Percentiles rank a stretch among this genome's conserved stretches.
Evolutionary conservation across 768 basidiomycete species (phyloP).

Genomic region (Mycena epipterygia): DNA sequence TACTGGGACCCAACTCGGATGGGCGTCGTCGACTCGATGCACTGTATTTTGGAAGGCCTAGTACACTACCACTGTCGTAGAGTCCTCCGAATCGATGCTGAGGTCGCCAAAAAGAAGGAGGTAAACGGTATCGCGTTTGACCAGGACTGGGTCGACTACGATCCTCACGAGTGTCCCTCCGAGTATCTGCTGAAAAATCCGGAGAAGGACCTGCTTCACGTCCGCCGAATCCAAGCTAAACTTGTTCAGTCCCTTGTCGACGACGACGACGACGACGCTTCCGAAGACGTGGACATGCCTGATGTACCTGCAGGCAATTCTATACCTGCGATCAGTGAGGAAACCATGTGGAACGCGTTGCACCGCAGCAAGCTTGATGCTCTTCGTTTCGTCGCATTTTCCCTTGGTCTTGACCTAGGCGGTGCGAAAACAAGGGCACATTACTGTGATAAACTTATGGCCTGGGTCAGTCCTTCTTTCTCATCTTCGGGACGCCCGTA

Average conservation of each 20-base stretch:
- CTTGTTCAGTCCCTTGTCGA: slow-evolving; percentile 22
- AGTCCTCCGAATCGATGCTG: slow-evolving; percentile 35
- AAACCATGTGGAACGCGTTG: slow-evolving; percentile 5
- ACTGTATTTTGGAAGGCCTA: slow-evolving; percentile 43
- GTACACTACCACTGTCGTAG: slow-evolving; percentile 34
- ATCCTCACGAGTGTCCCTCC: slow-evolving; percentile 24
- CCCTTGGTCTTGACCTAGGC: slow-evolving; percentile 12
- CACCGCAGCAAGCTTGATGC: slow-evolving; percentile 7
- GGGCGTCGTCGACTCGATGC: slow-evolving; percentile 50
- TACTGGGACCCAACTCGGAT: slow-evolving; percentile 46
- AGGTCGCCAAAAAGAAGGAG: slow-evolving; percentile 29
- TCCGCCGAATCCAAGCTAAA: slow-evolving; percentile 24
- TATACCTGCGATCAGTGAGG: slow-evolving; percentile 21
- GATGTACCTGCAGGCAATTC: slow-evolving; percentile 22
- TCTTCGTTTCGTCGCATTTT: slow-evolving; percentile 27
- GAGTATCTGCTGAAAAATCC: slow-evolving; percentile 15
- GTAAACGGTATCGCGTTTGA: slow-evolving; percentile 20
- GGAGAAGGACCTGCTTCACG: slow-evolving; percentile 3
- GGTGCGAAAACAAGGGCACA: slow-evolving; percentile 16
- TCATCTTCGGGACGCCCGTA: slow-evolving; percentile 9
- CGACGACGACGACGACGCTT: neutral
- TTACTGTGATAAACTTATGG: slow-evolving; percentile 28
- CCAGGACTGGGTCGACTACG: slow-evolving; percentile 30
- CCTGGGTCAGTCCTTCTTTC: slow-evolving; percentile 28
- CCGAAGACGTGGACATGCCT: slow-evolving; percentile 25